Percentiles rank a stretch among this genome's conserved stretches.
Evolutionary conservation across 176 grass and related monocot genomes (phyloP).

Genomic region (Aegilops longissima): DNA sequence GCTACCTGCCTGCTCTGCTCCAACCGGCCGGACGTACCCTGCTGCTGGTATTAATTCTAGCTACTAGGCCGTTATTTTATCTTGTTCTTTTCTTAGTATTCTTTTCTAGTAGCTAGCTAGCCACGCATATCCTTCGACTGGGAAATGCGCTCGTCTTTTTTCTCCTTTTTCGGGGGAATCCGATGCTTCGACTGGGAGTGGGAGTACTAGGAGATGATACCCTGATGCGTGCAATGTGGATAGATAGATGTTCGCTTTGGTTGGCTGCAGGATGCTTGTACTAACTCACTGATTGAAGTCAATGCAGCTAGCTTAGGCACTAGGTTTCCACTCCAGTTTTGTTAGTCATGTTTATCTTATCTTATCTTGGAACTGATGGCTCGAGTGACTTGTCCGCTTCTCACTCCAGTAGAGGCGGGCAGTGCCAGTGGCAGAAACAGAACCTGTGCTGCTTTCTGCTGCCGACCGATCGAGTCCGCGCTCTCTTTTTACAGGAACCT

Average conservation of each 20-base stretch:
- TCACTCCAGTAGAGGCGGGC: neutral
- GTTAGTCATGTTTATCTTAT: neutral
- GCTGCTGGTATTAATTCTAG: slow-evolving; percentile 5
- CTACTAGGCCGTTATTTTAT: neutral
- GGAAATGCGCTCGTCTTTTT: slow-evolving; percentile 1
- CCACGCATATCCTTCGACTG: neutral
- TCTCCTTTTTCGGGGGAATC: slow-evolving; percentile 23
- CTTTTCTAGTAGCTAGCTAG: neutral
- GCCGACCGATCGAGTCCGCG: too few relatives aligned
- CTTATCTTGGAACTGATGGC: neutral
- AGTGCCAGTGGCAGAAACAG: too few relatives aligned
- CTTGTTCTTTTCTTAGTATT: slow-evolving; percentile 24
- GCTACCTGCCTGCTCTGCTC: neutral
- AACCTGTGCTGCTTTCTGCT: too few relatives aligned
- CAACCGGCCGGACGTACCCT: neutral
- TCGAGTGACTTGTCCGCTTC: too few relatives aligned
- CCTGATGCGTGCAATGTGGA: slow-evolving; percentile 8
- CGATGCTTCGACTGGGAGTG: slow-evolving; percentile 8
- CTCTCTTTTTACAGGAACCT: too few relatives aligned
- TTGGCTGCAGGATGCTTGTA: neutral
- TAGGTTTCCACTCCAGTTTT: too few relatives aligned
- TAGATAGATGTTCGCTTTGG: neutral
- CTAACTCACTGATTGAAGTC: too few relatives aligned
- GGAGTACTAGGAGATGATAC: neutral
- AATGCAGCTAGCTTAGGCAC: neutral